Evolutionary conservation across 2,329 filamentous ascomycete genomes (phyloP).

Genomic region (Talaromyces sp.): DNA sequence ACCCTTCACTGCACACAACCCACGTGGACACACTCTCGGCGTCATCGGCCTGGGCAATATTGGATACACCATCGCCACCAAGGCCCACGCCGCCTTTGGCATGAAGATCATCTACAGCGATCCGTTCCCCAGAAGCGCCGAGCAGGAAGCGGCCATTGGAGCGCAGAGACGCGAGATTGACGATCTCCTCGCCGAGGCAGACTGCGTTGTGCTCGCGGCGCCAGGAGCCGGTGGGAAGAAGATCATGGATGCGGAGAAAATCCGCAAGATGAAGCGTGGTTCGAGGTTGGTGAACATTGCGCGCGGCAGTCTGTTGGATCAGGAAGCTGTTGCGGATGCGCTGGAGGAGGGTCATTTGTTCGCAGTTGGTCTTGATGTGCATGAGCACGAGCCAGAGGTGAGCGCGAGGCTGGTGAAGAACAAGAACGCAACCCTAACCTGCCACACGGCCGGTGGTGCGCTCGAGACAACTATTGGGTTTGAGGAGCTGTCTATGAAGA

Average conservation of each 20-base stretch:
- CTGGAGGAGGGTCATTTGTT: not conserved
- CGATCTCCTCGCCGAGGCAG: not conserved
- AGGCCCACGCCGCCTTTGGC: not conserved
- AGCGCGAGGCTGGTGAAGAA: conserved; percentile 29
- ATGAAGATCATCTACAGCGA: not conserved
- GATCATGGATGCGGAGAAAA: not conserved
- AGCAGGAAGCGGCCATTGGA: not conserved
- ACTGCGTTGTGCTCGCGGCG: not conserved
- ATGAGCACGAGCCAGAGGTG: not conserved
- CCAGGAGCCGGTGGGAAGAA: not conserved
- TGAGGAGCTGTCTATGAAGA: conserved; percentile 40
- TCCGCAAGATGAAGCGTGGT: not conserved
- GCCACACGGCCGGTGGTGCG: conserved; percentile 43
- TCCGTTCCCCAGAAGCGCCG: not conserved
- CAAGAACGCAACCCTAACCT: conserved; percentile 40
- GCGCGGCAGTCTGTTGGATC: not conserved
- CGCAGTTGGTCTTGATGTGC: not conserved
- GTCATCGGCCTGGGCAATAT: not conserved
- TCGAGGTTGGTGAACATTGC: not conserved
- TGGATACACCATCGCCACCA: not conserved
- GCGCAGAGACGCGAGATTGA: not conserved
- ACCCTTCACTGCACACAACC: not conserved
- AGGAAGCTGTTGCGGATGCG: not conserved
- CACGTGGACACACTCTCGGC: not conserved
- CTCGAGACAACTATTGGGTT: conserved; percentile 44